phyloP scores from a whole-genome alignment of 2,329 filamentous ascomycete genomes.

The Sphaerulina populicola region DNA sequence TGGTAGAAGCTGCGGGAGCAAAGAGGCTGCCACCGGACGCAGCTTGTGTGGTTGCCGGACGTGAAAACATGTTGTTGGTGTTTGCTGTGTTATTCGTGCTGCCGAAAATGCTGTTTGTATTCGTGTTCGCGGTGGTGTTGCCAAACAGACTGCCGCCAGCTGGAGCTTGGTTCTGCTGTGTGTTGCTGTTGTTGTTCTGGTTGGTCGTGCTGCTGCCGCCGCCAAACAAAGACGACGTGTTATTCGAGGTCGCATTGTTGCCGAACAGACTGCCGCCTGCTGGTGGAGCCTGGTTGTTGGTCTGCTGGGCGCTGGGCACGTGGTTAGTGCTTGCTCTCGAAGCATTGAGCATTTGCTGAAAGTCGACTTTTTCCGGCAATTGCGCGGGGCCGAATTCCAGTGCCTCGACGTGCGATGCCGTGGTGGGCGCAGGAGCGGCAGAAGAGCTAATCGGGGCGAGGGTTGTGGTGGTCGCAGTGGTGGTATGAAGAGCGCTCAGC shows the following conservation, averaged over 20 bases:
- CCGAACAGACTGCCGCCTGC: slow-evolving; percentile 23
- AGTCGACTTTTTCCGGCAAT: too few species aligned
- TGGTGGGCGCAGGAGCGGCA: neutral
- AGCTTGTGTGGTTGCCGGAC: slow-evolving; percentile 13
- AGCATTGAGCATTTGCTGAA: slow-evolving; percentile 2
- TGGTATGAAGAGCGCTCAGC: neutral
- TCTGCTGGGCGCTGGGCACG: slow-evolving; percentile 14
- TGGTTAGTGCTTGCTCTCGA: slow-evolving; percentile 4
- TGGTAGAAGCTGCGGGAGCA: slow-evolving; percentile 13
- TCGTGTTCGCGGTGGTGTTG: slow-evolving; percentile 6
- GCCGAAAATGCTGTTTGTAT: slow-evolving; percentile 12
- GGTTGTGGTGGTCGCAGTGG: neutral
- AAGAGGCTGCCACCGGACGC: slow-evolving; percentile 15
- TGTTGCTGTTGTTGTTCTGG: slow-evolving; percentile 9
- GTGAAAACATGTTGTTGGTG: slow-evolving; percentile 29
- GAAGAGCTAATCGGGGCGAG: neutral
- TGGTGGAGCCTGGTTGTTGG: slow-evolving; percentile 13
- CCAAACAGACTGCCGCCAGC: slow-evolving; percentile 17
- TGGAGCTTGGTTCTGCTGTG: slow-evolving; percentile 12
- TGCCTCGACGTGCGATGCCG: too few species aligned
- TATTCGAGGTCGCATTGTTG: slow-evolving; percentile 1
- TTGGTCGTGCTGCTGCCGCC: slow-evolving; percentile 8
- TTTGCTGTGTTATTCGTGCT: slow-evolving; percentile 6
- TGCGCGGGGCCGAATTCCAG: too few species aligned
- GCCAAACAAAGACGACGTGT: slow-evolving; percentile 11